Evolutionary conservation across 306 rosid species (phyloP), one percentile per base, ranked within the genome.

Genomic region (Pachyrhizus erosus): DNA sequence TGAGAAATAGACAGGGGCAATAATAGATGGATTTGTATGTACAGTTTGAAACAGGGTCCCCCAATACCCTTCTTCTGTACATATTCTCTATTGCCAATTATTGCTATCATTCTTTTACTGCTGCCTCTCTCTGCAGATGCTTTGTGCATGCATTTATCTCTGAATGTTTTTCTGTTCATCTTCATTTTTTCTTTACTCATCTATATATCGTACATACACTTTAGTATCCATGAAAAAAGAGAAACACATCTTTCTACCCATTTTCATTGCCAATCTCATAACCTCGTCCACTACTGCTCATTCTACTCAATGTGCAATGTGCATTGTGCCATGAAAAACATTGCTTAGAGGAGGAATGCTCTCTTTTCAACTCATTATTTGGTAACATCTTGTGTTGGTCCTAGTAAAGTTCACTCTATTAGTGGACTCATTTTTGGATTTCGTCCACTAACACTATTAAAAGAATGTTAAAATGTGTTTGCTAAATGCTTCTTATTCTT

Each of bases 1-100:
- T 86, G 72, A 88, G 90, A 84, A 89, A 88, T 75, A 68, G 92
- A 92, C 90, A 91, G 78, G 70, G 26, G 80, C 83, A 90, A 90
- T 90, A 84, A 88, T 90, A 72, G 81, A 86, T 64, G 85, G 80
- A 86, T 92, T 84, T 91, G 89, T 83, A 82, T 77, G 83, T 82
- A 75, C 89, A 88, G 76, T 75, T 73, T 62, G 80, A 84, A 80
- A 71, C 90, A 84, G 81, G 88, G 76, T 85, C 90, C 89, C 34
- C 78, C 58, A 5, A 62, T 66, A n/a, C 69, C 75, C 58, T 61
- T 75, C 71, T 58, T 79, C 66, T 27, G 7, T 40, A 45, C 23
- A 72, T 78, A 70, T 86, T 88, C 85, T 82, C 72, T 23, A 61
- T 40, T 70, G 8, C 89, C 91, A 88, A 86, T 87, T 87, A 79